Evolutionary conservation across 2,329 filamentous ascomycete genomes (phyloP), one percentile per base, ranked within the genome.

Genomic region (Talaromyces sp.): DNA sequence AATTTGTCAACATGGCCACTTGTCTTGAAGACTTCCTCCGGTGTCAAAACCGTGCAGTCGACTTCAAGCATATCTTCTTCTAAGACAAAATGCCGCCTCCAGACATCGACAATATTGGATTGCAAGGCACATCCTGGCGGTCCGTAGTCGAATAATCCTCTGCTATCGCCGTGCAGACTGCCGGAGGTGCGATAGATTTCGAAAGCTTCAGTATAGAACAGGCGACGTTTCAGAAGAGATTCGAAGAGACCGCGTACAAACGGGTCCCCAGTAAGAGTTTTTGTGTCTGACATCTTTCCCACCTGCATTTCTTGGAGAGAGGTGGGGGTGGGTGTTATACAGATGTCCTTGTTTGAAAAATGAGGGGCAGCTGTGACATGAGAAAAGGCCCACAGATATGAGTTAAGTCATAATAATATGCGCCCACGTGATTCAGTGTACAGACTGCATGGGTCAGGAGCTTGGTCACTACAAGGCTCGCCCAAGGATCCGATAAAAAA

Each of bases 1-100:
- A 98, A 98, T 78, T 96, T 96, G 77, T 96, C 93, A 66, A 98
- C 95, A 80, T 98, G 95, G 64, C 95, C 95, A 75, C 87, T 90
- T 59, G 93, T 96, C 84, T 97, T 96, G 72, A 99, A 85, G 46
- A 98, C 90, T 52, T 95, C 89, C 70, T 95, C 87, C 29, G 95
- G 95, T 43, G 95, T 98, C 72, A 99, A 78, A 78, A 93, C 93
- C 46, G 90, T 93, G 80, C 91, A 96, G 80, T 96, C 93, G 65
- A 96, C 86, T 80, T 96, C 91, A 67, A 96, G 86, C 91, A 96
- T 96, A 73, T 96, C 89, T 81, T 96, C 92, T 80, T 93, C 89
- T 60, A 96, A 82, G 64, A 96, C 87, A 73, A 96, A 96, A 80
- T 96, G 92, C 77, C 96, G 96, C 75, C 91, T 85, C 93, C 93